Percentiles rank a stretch among this genome's conserved stretches.
Evolutionary conservation across 2,329 filamentous ascomycete species (phyloP).

Genomic region (Curvularia sp.): DNA sequence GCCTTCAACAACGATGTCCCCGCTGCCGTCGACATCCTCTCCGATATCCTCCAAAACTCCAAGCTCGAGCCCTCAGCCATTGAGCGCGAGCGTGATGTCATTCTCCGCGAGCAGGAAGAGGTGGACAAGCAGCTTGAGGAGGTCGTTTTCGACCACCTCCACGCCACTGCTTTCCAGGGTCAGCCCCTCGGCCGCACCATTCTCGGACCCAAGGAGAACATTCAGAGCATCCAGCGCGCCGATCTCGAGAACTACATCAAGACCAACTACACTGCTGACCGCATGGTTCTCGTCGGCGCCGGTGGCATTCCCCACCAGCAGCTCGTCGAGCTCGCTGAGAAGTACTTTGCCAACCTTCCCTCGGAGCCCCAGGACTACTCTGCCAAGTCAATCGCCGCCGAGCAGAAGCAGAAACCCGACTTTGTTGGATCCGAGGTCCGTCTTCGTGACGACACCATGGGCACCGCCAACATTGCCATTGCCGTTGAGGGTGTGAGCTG

Average conservation of each 20-base stretch:
- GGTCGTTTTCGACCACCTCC: conserved; percentile 98
- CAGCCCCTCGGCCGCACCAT: conserved; percentile 98
- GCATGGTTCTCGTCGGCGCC: conserved; percentile 97
- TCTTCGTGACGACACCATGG: conserved; percentile 94
- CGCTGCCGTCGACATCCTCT: conserved; percentile 95
- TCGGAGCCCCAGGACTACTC: conserved; percentile 75
- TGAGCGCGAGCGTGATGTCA: conserved; percentile 98
- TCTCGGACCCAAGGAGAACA: conserved; percentile 97
- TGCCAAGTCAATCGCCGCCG: conserved; percentile 73
- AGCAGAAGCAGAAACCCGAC: conserved; percentile 85
- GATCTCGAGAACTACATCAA: conserved; percentile 97
- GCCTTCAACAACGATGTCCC: conserved; percentile 98
- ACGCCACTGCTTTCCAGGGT: conserved; percentile 96
- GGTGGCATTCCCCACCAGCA: conserved; percentile 93
- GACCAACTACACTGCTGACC: conserved; percentile 99
- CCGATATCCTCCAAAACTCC: conserved; percentile 99
- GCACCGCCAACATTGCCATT: conserved; percentile 96
- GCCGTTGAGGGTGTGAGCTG: conserved; percentile 99
- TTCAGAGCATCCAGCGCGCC: conserved; percentile 89
- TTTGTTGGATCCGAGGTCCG: conserved; percentile 97
- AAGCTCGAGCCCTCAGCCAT: conserved; percentile 93
- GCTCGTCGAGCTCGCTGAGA: conserved; percentile 94
- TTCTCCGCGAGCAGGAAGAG: conserved; percentile 97
- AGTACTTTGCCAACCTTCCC: conserved; percentile 87
- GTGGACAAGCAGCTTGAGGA: conserved; percentile 99